Evolutionary conservation across 2,329 filamentous ascomycete genomes (phyloP).

Genomic region (Stylonectria norvegica): DNA sequence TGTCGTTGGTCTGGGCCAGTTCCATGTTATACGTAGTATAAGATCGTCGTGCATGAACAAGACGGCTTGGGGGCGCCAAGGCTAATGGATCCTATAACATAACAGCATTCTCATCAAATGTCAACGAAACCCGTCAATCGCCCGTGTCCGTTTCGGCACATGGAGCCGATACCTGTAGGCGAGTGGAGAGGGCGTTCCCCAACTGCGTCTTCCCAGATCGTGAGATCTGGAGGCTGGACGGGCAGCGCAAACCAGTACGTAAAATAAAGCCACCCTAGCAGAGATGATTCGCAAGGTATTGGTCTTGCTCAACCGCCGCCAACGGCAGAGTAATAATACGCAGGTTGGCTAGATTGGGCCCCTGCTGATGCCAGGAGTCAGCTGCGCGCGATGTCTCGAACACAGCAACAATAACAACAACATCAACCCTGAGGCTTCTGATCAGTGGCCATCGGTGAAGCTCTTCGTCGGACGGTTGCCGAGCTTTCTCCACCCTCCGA

Average conservation of each 20-base stretch:
- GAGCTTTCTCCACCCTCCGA: constrained; percentile 9
- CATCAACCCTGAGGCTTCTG: not conserved
- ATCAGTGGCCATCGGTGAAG: not conserved
- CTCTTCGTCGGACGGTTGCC: constrained; percentile 12
- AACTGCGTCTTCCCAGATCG: not conserved
- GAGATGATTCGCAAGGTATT: too few species aligned
- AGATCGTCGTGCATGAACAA: not conserved
- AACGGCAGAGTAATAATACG: too few species aligned
- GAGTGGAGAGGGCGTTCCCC: too few species aligned
- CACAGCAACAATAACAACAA: not conserved
- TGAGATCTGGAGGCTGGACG: not conserved
- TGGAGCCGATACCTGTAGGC: not conserved
- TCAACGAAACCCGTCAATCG: not conserved
- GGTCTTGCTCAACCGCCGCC: too few species aligned
- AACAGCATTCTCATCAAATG: too few species aligned
- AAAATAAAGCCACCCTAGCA: not conserved
- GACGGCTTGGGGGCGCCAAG: not conserved
- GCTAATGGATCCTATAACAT: not conserved
- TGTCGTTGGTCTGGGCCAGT: not conserved
- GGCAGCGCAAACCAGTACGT: not conserved
- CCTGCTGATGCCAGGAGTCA: too few species aligned
- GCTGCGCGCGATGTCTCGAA: not conserved
- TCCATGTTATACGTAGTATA: not conserved
- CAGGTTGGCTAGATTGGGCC: too few species aligned
- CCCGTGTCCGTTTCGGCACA: not conserved